These are phyloP conservation scores for Tetrapisispora iriomotensis DNA, from an alignment of 805 yeast genomes.

Conservation along the genomic window DNA sequence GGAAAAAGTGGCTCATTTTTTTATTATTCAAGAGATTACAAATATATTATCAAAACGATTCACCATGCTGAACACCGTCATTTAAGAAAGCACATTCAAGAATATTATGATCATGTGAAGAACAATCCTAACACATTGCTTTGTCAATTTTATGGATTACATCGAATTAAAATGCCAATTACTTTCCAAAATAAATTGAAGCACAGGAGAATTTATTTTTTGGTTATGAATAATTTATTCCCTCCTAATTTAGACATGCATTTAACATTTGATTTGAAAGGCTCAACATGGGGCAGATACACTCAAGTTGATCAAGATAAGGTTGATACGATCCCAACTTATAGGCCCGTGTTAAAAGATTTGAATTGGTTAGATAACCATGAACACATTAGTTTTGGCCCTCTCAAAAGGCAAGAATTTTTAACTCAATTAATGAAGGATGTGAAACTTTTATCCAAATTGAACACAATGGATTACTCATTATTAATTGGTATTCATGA, in stretches of 20 bases:
- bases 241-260: constrained; percentile 89
- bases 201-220: constrained; percentile 73
- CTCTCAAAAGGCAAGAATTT: constrained; percentile 49
- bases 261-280: constrained; percentile 81
- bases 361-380: constrained; percentile 72
- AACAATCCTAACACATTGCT: constrained; percentile 79
- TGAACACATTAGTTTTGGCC: constrained; percentile 65
- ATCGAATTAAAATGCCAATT: constrained; percentile 82
- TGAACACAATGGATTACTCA: constrained; percentile 94
- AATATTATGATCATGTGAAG: constrained; percentile 73
- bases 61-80: constrained; percentile 89
- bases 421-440: constrained; percentile 66
- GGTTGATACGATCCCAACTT: constrained; percentile 17
- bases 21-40: constrained; percentile 86
- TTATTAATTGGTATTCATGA: constrained; percentile 83
- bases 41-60: constrained; percentile 91
- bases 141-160: constrained; percentile 94
- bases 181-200: constrained; percentile 29
- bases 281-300: constrained; percentile 76
- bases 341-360: constrained; percentile 61
- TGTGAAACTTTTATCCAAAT: constrained; percentile 55
- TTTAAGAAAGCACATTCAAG: constrained; percentile 58
- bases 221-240: constrained; percentile 94
- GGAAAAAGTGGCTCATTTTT: constrained; percentile 96
- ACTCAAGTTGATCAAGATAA: constrained; percentile 31